Percentiles rank a stretch among this genome's conserved stretches.
phyloP scores from a whole-genome alignment of 2,329 filamentous ascomycete genomes.

The Chaetomium strumarium region DNA sequence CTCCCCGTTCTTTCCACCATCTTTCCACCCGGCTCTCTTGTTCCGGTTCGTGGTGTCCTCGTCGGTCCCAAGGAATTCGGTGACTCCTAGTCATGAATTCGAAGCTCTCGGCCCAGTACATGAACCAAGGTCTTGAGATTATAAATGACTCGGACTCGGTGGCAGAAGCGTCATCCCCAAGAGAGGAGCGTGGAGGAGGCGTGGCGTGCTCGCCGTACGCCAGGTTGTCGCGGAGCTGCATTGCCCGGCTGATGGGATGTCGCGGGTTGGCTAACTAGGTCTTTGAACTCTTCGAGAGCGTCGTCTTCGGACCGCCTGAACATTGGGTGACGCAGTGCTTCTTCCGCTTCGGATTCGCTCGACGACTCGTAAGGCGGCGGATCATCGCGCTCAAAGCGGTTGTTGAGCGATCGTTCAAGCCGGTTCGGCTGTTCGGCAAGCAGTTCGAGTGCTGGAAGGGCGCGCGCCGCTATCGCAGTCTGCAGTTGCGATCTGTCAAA shows the following conservation, averaged over 20 bases:
- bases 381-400: not conserved
- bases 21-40: not conserved
- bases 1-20: constrained; percentile 4
- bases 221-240: not conserved
- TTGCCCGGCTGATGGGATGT: not conserved
- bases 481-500: not conserved
- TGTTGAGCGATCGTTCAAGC: not conserved
- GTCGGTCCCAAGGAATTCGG: not conserved
- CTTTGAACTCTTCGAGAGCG: not conserved
- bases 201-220: not conserved
- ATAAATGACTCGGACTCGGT: constrained; percentile 12
- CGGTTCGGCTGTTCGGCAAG: not conserved
- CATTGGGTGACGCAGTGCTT: not conserved
- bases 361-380: not conserved
- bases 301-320: not conserved
- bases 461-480: not conserved
- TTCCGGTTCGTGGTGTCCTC: not conserved
- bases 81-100: not conserved
- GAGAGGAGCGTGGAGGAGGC: not conserved
- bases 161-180: not conserved
- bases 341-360: not conserved
- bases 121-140: constrained; percentile 9
- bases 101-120: not conserved
- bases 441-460: not conserved
- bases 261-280: not conserved